These are phyloP conservation scores for Usnea hakonensis DNA, from an alignment of 495 filamentous ascomycete genomes.

Conservation along the genomic window DNA sequence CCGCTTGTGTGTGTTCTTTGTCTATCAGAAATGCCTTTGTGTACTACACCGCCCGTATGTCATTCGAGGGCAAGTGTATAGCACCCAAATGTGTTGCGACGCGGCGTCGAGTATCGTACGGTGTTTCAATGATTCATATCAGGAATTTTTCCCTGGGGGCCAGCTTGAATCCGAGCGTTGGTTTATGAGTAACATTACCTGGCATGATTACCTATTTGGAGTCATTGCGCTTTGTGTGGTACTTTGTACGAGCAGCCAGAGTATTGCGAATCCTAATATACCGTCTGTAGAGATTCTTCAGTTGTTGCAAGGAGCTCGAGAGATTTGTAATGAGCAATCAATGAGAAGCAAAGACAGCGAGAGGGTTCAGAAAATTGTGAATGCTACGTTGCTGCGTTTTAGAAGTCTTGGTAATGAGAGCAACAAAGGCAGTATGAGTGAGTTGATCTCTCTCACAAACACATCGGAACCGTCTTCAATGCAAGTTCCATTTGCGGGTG, in stretches of 20 bases:
- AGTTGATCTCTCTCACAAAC: background rate
- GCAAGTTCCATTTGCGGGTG: background rate
- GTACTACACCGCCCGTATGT: constrained; percentile 36
- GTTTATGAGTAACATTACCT: constrained; percentile 24
- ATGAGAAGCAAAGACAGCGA: background rate
- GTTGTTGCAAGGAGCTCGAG: background rate
- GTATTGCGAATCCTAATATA: background rate
- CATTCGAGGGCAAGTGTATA: constrained; percentile 25
- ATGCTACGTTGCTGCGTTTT: background rate
- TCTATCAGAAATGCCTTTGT: constrained; percentile 33
- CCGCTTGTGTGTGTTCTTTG: constrained; percentile 29
- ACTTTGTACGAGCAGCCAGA: background rate
- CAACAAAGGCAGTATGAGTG: background rate
- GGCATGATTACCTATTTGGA: constrained; percentile 26
- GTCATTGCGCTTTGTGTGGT: background rate
- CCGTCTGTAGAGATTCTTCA: background rate
- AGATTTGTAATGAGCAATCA: background rate
- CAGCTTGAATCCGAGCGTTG: constrained; percentile 27
- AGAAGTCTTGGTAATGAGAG: background rate
- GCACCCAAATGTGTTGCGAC: constrained; percentile 21
- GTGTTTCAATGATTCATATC: constrained; percentile 24
- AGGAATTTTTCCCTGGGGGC: constrained; percentile 28
- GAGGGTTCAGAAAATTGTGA: background rate
- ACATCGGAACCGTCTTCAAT: background rate
- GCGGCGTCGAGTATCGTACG: constrained; percentile 23